phyloP scores from a whole-genome alignment of 2,329 filamentous ascomycete species.

The Clonostachys solani region DNA sequence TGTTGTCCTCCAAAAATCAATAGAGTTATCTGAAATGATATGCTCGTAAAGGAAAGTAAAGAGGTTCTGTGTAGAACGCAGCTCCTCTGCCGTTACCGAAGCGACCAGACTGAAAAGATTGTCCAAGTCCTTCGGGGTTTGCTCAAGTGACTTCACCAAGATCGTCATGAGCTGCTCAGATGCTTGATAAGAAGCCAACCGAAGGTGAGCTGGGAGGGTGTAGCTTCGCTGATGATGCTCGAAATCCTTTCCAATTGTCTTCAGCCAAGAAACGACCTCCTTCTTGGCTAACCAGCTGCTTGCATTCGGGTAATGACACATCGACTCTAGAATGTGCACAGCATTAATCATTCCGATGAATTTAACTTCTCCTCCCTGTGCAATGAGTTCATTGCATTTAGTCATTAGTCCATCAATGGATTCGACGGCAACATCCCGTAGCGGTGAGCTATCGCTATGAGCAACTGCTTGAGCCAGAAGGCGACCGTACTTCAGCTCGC shows the following conservation, averaged over 20 bases:
- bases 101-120: slow-evolving; percentile 82
- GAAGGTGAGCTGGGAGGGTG: slow-evolving; percentile 65
- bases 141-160: slow-evolving; percentile 73
- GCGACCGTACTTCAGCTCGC: slow-evolving; percentile 82
- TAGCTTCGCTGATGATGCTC: slow-evolving; percentile 70
- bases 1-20: slow-evolving; percentile 80
- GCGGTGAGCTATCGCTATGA: slow-evolving; percentile 66
- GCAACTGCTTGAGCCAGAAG: slow-evolving; percentile 85
- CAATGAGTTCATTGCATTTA: slow-evolving; percentile 58
- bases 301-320: slow-evolving; percentile 62
- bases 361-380: slow-evolving; percentile 64
- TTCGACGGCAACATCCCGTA: slow-evolving; percentile 70
- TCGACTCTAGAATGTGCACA: slow-evolving; percentile 77
- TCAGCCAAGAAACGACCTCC: slow-evolving; percentile 56
- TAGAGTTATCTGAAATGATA: slow-evolving; percentile 78
- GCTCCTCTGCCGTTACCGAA: slow-evolving; percentile 74
- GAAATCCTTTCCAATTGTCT: slow-evolving; percentile 69
- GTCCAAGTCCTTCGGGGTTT: slow-evolving; percentile 73
- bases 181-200: slow-evolving; percentile 83
- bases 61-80: slow-evolving; percentile 72
- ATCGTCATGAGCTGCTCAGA: slow-evolving; percentile 84
- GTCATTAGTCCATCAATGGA: slow-evolving; percentile 71
- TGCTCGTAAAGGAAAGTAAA: slow-evolving; percentile 79
- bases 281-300: slow-evolving; percentile 69
- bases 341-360: slow-evolving; percentile 75